phyloP scores from a whole-genome alignment of 2,329 filamentous ascomycete species.

The Colletotrichum sojae region DNA sequence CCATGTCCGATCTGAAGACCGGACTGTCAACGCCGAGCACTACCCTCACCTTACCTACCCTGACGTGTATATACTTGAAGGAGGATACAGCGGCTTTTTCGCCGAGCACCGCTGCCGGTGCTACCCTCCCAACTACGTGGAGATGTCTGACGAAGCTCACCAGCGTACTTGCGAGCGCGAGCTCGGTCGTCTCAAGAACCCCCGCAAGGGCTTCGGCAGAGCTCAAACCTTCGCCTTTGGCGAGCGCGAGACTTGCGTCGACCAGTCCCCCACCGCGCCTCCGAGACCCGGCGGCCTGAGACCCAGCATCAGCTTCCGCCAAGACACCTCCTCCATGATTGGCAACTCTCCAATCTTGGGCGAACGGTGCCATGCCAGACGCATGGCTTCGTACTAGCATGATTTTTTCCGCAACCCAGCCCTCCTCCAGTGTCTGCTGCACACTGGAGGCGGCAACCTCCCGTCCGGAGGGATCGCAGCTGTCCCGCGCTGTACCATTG shows the following conservation, averaged over 20 bases:
- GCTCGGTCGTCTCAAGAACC: slow-evolving; percentile 91
- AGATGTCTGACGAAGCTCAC: slow-evolving; percentile 95
- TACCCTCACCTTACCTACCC: slow-evolving; percentile 95
- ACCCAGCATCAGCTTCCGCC: slow-evolving; percentile 49
- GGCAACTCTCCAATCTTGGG: slow-evolving; percentile 60
- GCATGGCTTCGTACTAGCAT: slow-evolving; percentile 75
- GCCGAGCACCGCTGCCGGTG: slow-evolving; percentile 83
- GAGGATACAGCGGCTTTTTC: slow-evolving; percentile 96
- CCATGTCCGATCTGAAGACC: slow-evolving; percentile 90
- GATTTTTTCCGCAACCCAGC: background rate
- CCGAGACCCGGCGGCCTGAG: slow-evolving; percentile 52
- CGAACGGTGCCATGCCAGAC: slow-evolving; percentile 69
- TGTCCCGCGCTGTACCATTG: slow-evolving; percentile 11
- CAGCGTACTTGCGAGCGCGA: slow-evolving; percentile 94
- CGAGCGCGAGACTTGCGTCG: slow-evolving; percentile 70
- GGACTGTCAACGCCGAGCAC: slow-evolving; percentile 84
- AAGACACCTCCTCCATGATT: slow-evolving; percentile 60
- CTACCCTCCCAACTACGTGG: slow-evolving; percentile 95
- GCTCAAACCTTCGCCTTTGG: slow-evolving; percentile 98
- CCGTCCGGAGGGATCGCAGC: slow-evolving; percentile 27
- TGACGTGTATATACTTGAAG: slow-evolving; percentile 96
- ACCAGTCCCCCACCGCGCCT: slow-evolving; percentile 73
- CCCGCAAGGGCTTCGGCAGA: slow-evolving; percentile 84
- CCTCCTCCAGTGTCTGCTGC: slow-evolving; percentile 46
- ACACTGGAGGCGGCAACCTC: slow-evolving; percentile 43